Evolutionary conservation across 805 yeast species (phyloP).

Genomic region (Lachancea fermentati): DNA sequence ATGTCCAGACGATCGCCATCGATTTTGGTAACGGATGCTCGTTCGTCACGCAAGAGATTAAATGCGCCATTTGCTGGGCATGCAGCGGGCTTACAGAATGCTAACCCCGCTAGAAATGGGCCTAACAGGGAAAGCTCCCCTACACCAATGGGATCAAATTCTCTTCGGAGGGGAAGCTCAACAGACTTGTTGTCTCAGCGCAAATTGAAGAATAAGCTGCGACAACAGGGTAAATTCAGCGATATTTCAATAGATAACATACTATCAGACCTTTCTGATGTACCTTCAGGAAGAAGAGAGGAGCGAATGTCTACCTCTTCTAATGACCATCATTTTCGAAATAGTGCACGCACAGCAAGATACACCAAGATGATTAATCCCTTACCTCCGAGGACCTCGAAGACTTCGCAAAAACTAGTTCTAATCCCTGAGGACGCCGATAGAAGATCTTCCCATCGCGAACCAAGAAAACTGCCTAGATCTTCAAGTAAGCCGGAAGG

Average conservation of each 20-base stretch:
- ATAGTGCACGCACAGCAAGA: constrained; percentile 14
- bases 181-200: constrained; percentile 4
- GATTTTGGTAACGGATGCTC: constrained; percentile 83
- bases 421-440: constrained; percentile 59
- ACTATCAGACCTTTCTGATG: constrained; percentile 72
- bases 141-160: neutral
- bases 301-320: constrained; percentile 39
- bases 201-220: constrained; percentile 2
- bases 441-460: constrained; percentile 1
- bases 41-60: constrained; percentile 49
- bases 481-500: constrained; percentile 30
- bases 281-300: constrained; percentile 64
- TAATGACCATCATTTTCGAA: constrained; percentile 17
- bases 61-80: constrained; percentile 77
- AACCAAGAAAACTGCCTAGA: constrained; percentile 4
- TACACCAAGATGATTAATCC: constrained; percentile 25
- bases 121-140: neutral
- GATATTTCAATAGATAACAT: constrained; percentile 78
- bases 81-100: constrained; percentile 29
- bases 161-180: constrained; percentile 3
- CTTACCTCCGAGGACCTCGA: constrained; percentile 64
- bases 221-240: constrained; percentile 45
- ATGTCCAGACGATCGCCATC: constrained; percentile 81
- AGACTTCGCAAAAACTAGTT: constrained; percentile 79
- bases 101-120: constrained; percentile 3